Conservation (phyloP, 768 basidiomycete genomes). For the Pisolithus marmoratus region DNA sequence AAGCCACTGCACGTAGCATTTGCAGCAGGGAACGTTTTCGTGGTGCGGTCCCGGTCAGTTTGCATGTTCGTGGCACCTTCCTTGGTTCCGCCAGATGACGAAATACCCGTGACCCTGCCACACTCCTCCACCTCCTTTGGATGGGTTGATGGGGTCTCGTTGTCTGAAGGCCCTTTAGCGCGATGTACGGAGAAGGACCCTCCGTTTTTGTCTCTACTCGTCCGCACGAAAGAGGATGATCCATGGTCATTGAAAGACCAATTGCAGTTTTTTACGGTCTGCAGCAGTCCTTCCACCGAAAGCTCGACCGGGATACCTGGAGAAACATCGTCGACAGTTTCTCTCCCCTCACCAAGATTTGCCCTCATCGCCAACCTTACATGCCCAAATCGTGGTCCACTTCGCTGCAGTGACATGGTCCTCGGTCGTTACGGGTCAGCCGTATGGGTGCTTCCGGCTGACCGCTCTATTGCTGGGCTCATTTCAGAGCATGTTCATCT, state of each 20-base stretch:
- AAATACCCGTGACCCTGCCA: constrained; percentile 22
- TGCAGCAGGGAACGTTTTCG: constrained; percentile 40
- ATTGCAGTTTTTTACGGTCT: constrained; percentile 49
- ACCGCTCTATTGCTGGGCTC: constrained; percentile 36
- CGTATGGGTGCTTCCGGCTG: constrained; percentile 56
- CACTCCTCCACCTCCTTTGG: constrained; percentile 49
- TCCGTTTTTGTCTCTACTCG: constrained; percentile 41
- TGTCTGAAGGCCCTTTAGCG: constrained; percentile 17
- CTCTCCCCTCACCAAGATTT: constrained; percentile 46
- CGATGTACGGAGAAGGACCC: not conserved
- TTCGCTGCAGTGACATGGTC: constrained; percentile 49
- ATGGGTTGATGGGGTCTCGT: constrained; percentile 59
- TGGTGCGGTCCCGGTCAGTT: constrained; percentile 55
- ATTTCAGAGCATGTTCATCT: constrained; percentile 18
- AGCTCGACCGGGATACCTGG: not conserved
- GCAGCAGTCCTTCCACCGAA: constrained; percentile 23
- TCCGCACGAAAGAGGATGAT: constrained; percentile 55
- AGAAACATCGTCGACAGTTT: constrained; percentile 12
- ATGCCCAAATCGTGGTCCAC: constrained; percentile 37
- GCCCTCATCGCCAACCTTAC: constrained; percentile 31
- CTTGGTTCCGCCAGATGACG: constrained; percentile 21
- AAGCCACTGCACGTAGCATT: constrained; percentile 50
- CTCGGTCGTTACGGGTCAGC: constrained; percentile 55
- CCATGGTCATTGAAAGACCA: constrained; percentile 49
- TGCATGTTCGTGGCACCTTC: constrained; percentile 48